phyloP scores from a whole-genome alignment of 176 grass and related monocot genomes.

The Triticum turgidum region DNA sequence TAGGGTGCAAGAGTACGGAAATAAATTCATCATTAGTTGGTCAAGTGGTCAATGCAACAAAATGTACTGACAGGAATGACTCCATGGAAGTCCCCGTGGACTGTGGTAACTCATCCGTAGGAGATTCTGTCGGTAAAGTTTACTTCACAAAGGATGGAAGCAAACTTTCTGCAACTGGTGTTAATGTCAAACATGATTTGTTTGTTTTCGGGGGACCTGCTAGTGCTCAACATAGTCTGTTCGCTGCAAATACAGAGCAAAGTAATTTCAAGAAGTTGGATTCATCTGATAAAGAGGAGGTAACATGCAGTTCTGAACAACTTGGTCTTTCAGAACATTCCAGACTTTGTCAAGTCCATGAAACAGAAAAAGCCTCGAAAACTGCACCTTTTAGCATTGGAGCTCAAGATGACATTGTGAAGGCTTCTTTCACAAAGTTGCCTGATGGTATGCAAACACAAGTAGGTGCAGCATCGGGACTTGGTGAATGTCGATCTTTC shows the following conservation, averaged over 20 bases:
- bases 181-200: neutral
- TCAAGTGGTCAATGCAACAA: neutral
- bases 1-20: neutral
- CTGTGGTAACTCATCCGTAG: neutral
- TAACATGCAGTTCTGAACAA: neutral
- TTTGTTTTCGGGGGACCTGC: constrained; percentile 42
- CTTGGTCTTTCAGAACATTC: neutral
- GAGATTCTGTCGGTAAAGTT: constrained; percentile 4
- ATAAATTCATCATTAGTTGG: neutral
- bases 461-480: neutral
- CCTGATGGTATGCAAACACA: neutral
- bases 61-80: neutral
- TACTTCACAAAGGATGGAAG: constrained; percentile 1
- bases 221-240: neutral
- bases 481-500: constrained; percentile 12
- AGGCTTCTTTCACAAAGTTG: constrained; percentile 21
- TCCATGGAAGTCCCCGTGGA: neutral
- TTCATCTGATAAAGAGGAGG: constrained; percentile 22
- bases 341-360: constrained; percentile 1
- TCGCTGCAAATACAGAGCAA: neutral
- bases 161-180: neutral
- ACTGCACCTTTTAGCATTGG: constrained; percentile 13
- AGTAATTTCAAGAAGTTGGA: constrained; percentile 5
- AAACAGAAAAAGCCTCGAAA: neutral
- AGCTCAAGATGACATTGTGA: neutral